Base-by-base conservation (phyloP, 2,329 filamentous ascomycete species). In the Colletotrichum lindemuthianum region DNA sequence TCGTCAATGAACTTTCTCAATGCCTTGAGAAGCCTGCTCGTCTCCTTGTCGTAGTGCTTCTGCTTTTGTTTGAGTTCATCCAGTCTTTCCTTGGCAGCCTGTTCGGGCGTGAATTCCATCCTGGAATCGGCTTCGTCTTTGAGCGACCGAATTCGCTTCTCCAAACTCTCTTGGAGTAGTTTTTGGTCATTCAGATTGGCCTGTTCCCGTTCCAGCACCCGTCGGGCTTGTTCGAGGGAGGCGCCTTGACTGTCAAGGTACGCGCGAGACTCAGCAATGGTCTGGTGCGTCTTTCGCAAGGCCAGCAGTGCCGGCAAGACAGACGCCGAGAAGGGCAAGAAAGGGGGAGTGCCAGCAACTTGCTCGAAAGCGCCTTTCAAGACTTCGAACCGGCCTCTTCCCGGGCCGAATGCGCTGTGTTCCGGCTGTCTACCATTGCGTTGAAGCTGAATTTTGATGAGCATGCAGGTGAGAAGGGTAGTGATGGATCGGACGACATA, bases 1-100 rank as follows among this genome's bases (percentile, higher is more conserved):
- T 87, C 79, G 66, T 92, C 86, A 61, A 95, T 89, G 72, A 96
- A 96, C 13, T 79, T 79, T 67, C 90, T 86, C 59, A 96, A 82
- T 0, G 86, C 82, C 61, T 83, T 84, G 59, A 91, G 85, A 13
- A 96, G 79, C 45, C 79, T 81, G 2, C 81, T 79, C 1, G 88
- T 90, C 68, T 90, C 85, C 55, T 75, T 79, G 60, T 90, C 86
- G 70, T 92, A 90, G 44, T 77, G 73, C 53, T 79, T 80, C 72
- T 88, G 89, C 71, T 86, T 86, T 49, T 81, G 76, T 68, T 82
- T 83, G 67, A 93, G 82, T 65, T 88, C 83, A 8, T 79, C 78
- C n/a, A 92, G 80, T 48, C 86, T 82, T 61, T 92, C 88, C 61
- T 83, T 83, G 2, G 87, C 87, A 11, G 89, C 79, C 68, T 92